Base-by-base conservation (phyloP, 2,329 filamentous ascomycete genomes). In the Pochonia chlamydosporia region DNA sequence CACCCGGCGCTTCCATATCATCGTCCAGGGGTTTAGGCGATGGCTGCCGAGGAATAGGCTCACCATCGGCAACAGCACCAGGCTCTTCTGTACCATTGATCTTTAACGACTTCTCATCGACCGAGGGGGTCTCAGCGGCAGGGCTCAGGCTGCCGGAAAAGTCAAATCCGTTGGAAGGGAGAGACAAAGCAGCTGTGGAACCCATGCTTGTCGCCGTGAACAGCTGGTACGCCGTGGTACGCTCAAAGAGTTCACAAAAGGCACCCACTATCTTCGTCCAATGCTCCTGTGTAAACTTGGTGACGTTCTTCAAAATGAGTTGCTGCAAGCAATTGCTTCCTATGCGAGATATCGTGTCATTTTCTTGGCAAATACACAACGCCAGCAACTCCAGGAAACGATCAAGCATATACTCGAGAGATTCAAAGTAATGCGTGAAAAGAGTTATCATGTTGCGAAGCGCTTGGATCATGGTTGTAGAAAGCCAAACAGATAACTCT, bases 391-490 rank as follows among this genome's bases (percentile, higher is more conserved):
- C 92, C 31, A 99, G 71, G 65, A 99, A 97, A n/a, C 93, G 80
- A 65, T 96, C 90, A 16, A 99, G 79, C 93, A 99, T 99, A 63
- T 96, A 95, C 68, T 97, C 90, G 9, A 99, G 73, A 0, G 90
- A 84, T 49, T 95, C 89, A 55, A 99, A 99, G 68, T 97, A 99
- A 67, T 99, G 95, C 0, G 95, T 99, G 66, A 99, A 99, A 21
- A 99, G 79, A 1, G 89, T 92, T 58, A 99, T 97, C 88, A 99
- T 96, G 68, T 97, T 96, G 49, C 93, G 85, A 47, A 99, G 73
- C 2, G 93, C 93, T 65, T 99, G 93, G 35, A 99, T 99, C 89
- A 99, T 96, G 8, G 93, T 99, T 0, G 93, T 99, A 1, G 93
- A 97, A 21, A 99, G 76, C 93, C 93, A 99, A 3, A 99, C 93